phyloP scores from a whole-genome alignment of 352 stramenopile species.

The Globisporangium canariense region DNA sequence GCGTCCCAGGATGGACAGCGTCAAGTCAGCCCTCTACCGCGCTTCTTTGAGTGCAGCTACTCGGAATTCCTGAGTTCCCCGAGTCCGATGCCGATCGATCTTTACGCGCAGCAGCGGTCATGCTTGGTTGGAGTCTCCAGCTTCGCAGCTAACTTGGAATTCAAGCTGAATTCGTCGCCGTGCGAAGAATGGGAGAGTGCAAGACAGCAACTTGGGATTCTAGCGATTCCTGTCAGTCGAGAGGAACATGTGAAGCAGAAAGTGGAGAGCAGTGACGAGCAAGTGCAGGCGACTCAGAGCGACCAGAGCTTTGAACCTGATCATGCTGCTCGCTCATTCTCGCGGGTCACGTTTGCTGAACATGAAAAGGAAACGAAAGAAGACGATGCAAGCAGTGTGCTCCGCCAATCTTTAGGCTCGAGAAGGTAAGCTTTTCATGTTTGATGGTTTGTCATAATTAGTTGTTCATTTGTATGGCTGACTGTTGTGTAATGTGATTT shows the following conservation, averaged over 20 bases:
- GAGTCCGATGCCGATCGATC: constrained; percentile 30
- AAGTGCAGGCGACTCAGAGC: background rate
- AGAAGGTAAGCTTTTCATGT: constrained; percentile 3
- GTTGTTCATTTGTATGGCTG: background rate
- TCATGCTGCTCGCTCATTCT: background rate
- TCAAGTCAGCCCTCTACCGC: constrained; percentile 37
- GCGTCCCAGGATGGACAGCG: constrained; percentile 11
- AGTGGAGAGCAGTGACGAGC: background rate
- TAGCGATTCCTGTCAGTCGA: background rate
- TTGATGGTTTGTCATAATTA: background rate
- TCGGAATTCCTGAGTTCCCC: constrained; percentile 12
- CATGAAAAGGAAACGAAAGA: background rate
- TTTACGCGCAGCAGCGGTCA: constrained; percentile 32
- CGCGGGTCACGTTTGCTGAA: constrained; percentile 10
- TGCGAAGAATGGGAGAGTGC: constrained; percentile 42
- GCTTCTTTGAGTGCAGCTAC: constrained; percentile 71
- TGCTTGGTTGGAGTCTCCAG: constrained; percentile 57
- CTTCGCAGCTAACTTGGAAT: constrained; percentile 47
- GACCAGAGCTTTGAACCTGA: background rate
- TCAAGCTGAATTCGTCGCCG: constrained; percentile 30
- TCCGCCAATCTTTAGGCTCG: background rate
- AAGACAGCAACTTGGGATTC: constrained; percentile 29
- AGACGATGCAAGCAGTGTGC: background rate
- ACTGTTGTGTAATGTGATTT: background rate
- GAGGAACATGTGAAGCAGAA: background rate